Base-by-base conservation (phyloP, 495 filamentous ascomycete genomes). In the Rusavskia elegans region DNA sequence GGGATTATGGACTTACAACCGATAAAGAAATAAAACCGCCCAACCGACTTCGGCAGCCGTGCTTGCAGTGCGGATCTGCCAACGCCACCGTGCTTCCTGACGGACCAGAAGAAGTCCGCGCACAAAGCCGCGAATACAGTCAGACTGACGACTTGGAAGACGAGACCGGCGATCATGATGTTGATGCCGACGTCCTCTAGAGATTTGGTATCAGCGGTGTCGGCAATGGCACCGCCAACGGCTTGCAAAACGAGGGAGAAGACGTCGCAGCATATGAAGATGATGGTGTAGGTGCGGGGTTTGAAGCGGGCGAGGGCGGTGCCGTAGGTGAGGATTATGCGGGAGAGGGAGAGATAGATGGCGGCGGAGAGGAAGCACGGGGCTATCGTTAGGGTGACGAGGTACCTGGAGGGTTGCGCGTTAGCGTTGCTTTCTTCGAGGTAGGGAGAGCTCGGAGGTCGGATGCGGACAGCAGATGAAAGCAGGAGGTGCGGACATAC, bases 161-260 rank as follows among this genome's bases (percentile, higher is more conserved):
- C 53, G 0, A 86, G 66, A 46, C 82, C 82, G 0, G 76, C 79
- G 49, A 85, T 71, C 77, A 85, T 82, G 64, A 81, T 75, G 61
- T 81, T 66, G 60, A 73, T 70, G n/a, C 83, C 82, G 0, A 55
- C 58, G 3, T 66, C 55, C 1, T 64, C 57, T 0, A 51, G 35
- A 3, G 63, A 53, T 45, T 63, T 50, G 20, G 62, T 52, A 54
- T 71, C 64, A 2, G 71, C 71, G 10, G 71, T 67, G 6, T 66
- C 65, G 23, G 78, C 76, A n/a, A 84, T 64, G 27, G 64, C 80
- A 32, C 81, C 81, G 32, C 82, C 82, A 11, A 65, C 62, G 41
- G 77, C 78, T 65, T 86, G 82, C 0, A 85, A 66, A 30, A 81
- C 51, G 3, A 85, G 72, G 1, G 80, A 78, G 54, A 81, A 40